Conservation (phyloP, 768 basidiomycete genomes). For the Kondoa subrosea region DNA sequence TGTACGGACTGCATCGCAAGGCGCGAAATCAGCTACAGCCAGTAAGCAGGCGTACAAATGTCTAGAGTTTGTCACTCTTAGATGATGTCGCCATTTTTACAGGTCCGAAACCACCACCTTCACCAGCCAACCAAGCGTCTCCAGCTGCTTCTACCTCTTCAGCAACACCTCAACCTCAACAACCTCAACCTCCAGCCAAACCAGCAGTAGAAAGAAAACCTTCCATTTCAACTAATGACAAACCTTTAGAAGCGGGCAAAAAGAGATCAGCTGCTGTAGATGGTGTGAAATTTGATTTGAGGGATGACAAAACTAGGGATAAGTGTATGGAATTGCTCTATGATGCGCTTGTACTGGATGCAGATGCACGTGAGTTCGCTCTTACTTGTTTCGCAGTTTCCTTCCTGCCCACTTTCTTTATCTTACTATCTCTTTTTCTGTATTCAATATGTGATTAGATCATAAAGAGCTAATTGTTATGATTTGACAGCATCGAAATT, state of each 20-base stretch:
- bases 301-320: conserved; percentile 61
- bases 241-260: not conserved
- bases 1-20: conserved; percentile 29
- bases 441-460: too few relatives aligned
- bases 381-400: not conserved
- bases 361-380: conserved; percentile 58
- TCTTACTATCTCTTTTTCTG: too few relatives aligned
- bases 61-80: conserved; percentile 6
- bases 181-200: conserved; percentile 11
- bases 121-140: conserved; percentile 6
- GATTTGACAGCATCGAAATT: conserved; percentile 45
- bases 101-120: conserved; percentile 10
- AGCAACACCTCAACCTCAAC: conserved; percentile 9
- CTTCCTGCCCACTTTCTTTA: too few relatives aligned
- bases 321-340: conserved; percentile 80
- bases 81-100: conserved; percentile 3
- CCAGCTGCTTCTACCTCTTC: conserved; percentile 23
- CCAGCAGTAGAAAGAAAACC: not conserved
- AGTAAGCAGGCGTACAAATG: not conserved
- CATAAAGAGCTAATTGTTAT: not conserved
- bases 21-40: not conserved
- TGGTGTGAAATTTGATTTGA: conserved; percentile 42
- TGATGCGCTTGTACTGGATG: conserved; percentile 72
- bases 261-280: conserved; percentile 40
- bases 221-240: not conserved